Conservation (phyloP, 257 asterid genomes). For the Salvia hispanica region DNA sequence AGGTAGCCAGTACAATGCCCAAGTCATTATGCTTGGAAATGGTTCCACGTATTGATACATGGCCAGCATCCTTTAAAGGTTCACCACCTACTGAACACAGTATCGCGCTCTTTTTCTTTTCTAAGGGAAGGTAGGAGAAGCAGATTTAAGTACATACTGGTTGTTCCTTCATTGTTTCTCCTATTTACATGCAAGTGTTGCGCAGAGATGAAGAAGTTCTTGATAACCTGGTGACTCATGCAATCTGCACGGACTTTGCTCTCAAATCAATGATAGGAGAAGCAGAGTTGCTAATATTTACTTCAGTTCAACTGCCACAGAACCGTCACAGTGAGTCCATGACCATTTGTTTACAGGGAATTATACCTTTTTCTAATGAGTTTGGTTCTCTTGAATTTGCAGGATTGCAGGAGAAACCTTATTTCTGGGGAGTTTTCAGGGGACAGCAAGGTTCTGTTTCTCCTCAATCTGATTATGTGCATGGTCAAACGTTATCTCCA, state of each 20-base stretch:
- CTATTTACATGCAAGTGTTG: conserved; percentile 17
- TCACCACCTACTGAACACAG: conserved; percentile 45
- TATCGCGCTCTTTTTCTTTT: conserved; percentile 42
- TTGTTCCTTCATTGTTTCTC: not conserved
- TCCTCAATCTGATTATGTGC: conserved; percentile 34
- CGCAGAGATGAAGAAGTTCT: conserved; percentile 53
- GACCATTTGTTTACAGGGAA: not conserved
- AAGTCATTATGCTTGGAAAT: conserved; percentile 42
- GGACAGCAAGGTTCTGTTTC: conserved; percentile 34
- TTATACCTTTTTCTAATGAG: not conserved
- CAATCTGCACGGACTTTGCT: conserved; percentile 40
- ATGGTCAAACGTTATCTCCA: conserved; percentile 33
- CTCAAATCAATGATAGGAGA: conserved; percentile 45
- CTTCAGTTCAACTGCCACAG: conserved; percentile 53
- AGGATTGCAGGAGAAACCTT: conserved; percentile 58
- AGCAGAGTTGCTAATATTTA: conserved; percentile 55
- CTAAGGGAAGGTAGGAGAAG: conserved; percentile 41
- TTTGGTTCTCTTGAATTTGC: conserved; percentile 27
- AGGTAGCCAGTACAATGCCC: conserved; percentile 42
- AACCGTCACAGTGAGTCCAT: conserved; percentile 50
- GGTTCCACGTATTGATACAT: conserved; percentile 38
- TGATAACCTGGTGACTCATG: conserved; percentile 43
- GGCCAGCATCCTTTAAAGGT: conserved; percentile 43
- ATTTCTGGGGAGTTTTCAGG: conserved; percentile 63
- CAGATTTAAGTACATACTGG: conserved; percentile 4